Evolutionary conservation across 1,139 yeast species (phyloP).

Genomic region (Magnusiomyces clavatus): DNA sequence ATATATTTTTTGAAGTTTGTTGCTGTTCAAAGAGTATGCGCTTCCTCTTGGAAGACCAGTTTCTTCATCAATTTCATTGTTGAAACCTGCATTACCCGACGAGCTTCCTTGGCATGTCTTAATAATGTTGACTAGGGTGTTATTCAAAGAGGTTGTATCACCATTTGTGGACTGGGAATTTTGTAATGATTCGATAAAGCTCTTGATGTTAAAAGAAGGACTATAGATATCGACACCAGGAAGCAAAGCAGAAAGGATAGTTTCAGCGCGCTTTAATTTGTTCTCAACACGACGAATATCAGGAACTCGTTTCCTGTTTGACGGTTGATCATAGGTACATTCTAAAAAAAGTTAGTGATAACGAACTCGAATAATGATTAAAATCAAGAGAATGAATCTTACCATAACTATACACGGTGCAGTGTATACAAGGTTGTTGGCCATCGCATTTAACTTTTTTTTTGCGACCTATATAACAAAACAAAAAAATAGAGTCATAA

Average conservation of each 20-base stretch:
- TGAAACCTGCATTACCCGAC: constrained; percentile 1
- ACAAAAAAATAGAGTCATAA: constrained; percentile 12
- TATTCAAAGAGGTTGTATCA: constrained; percentile 6
- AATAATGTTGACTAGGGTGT: constrained; percentile 1
- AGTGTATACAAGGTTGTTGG: constrained; percentile 76
- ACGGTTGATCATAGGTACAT: constrained; percentile 73
- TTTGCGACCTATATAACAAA: constrained; percentile 30
- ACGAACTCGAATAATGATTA: constrained; percentile 19
- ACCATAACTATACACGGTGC: constrained; percentile 81
- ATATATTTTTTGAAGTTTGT: constrained; percentile 1
- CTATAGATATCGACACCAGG: constrained; percentile 44
- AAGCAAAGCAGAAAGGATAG: constrained; percentile 38
- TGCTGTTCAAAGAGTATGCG: not conserved
- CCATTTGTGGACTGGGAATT: constrained; percentile 5
- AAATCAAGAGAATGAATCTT: constrained; percentile 48
- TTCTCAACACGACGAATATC: constrained; percentile 33
- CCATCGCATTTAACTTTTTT: constrained; percentile 89
- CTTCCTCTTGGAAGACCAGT: constrained; percentile 14
- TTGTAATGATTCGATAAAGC: constrained; percentile 26
- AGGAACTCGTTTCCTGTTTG: constrained; percentile 45
- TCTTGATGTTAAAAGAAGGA: constrained; percentile 43
- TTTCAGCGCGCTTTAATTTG: constrained; percentile 32
- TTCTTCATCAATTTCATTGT: constrained; percentile 13
- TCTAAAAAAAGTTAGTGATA: constrained; percentile 22
- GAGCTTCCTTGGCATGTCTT: constrained; percentile 1